These are phyloP conservation scores for Cucurbita ficifolia DNA, from an alignment of 306 rosid genomes.

Conservation along the genomic window DNA sequence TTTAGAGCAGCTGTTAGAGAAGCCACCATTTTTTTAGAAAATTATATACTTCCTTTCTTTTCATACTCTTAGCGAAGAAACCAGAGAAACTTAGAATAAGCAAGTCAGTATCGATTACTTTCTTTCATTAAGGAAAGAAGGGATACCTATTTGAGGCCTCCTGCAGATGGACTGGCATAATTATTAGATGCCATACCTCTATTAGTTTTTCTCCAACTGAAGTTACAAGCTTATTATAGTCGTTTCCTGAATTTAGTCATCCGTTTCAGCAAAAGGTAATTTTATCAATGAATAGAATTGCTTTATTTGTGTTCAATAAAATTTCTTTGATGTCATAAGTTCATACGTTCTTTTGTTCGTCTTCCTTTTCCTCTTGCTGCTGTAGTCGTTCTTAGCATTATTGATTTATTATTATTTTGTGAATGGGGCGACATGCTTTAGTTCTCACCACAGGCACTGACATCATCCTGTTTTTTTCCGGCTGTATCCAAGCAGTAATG, in stretches of 20 bases:
- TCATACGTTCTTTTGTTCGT: neutral
- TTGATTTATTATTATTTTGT: neutral
- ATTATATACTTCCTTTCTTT: neutral
- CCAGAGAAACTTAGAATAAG: neutral
- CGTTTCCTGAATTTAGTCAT: neutral
- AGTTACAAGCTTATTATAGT: neutral
- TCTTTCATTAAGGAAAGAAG: neutral
- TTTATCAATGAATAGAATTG: neutral
- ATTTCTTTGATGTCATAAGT: neutral
- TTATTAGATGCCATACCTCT: neutral
- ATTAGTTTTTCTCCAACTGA: neutral
- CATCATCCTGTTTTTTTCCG: neutral
- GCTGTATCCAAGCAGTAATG: conserved; percentile 18
- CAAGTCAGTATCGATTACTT: neutral
- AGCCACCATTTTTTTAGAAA: no score
- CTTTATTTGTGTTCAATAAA: neutral
- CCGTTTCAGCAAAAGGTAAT: neutral
- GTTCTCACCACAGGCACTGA: neutral
- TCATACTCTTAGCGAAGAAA: neutral
- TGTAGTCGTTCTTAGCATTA: neutral
- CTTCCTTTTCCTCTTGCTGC: neutral
- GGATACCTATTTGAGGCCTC: neutral
- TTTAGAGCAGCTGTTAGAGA: neutral
- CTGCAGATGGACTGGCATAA: neutral
- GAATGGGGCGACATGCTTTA: neutral